A percentile compares a stretch with the other conserved stretches of the same genome.
phyloP scores from a whole-genome alignment of 306 rosid genomes.

The Canavalia ensiformis region DNA sequence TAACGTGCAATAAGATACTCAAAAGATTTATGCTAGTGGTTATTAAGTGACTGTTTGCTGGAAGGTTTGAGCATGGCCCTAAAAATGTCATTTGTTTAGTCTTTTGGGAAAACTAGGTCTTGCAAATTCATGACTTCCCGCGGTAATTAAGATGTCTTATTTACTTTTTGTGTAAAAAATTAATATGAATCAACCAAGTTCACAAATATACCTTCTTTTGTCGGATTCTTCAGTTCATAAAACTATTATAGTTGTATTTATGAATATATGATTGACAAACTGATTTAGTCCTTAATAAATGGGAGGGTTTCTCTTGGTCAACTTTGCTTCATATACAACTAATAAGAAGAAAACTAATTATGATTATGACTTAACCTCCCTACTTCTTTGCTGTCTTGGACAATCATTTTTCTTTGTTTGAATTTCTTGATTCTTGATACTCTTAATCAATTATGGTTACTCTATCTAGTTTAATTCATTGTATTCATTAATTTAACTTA shows the following conservation, averaged over 20 bases:
- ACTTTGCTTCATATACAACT: background rate
- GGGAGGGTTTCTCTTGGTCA: background rate
- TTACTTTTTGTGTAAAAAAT: conserved; percentile 2
- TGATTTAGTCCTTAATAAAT: background rate
- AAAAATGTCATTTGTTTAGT: background rate
- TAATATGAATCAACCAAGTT: background rate
- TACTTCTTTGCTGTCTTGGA: conserved; percentile 24
- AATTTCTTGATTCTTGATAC: conserved; percentile 24
- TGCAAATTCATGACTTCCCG: conserved; percentile 17
- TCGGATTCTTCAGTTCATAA: background rate
- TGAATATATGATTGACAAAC: background rate
- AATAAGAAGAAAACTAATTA: conserved; percentile 1
- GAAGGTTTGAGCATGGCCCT: conserved; percentile 19
- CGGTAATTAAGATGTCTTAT: conserved; percentile 30
- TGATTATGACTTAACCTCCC: conserved; percentile 22
- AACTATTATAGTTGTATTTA: conserved; percentile 1
- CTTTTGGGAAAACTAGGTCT: background rate
- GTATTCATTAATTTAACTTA: conserved; percentile 27
- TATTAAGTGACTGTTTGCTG: conserved; percentile 5
- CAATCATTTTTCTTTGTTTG: conserved; percentile 23
- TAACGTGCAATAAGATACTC: background rate
- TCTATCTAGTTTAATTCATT: conserved; percentile 20
- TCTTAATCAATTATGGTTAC: conserved; percentile 12
- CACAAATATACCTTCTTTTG: conserved; percentile 22
- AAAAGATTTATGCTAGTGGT: background rate